Evolutionary conservation across 495 filamentous ascomycete species (phyloP).

Genomic region (Aspergillus cristatus): DNA sequence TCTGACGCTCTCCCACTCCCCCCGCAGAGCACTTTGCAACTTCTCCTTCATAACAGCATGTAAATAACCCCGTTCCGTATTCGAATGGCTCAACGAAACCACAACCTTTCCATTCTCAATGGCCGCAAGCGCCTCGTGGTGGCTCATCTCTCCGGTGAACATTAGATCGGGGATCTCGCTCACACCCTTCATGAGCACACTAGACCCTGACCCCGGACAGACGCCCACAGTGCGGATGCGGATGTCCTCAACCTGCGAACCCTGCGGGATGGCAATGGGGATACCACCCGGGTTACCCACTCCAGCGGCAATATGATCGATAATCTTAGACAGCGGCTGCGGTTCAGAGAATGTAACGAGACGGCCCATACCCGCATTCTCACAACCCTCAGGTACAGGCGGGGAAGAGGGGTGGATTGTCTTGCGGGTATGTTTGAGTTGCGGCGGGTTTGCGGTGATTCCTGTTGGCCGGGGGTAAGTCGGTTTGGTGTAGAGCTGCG

Average conservation of each 20-base stretch:
- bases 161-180: conserved; percentile 58
- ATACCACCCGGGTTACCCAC: conserved; percentile 58
- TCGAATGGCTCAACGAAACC: conserved; percentile 80
- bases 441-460: conserved; percentile 11
- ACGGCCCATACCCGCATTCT: conserved; percentile 68
- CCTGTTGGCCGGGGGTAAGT: conserved; percentile 27
- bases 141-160: conserved; percentile 87
- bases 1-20: conserved; percentile 42
- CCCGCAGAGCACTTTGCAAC: conserved; percentile 46
- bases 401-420: conserved; percentile 43
- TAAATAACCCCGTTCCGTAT: conserved; percentile 79
- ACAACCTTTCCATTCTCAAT: conserved; percentile 83
- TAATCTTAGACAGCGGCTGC: conserved; percentile 49
- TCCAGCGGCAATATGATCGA: conserved; percentile 50
- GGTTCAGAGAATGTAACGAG: conserved; percentile 52
- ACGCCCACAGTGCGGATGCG: conserved; percentile 53
- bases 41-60: conserved; percentile 56
- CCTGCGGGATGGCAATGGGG: conserved; percentile 60
- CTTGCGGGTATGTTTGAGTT: conserved; percentile 37
- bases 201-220: conserved; percentile 77
- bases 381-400: conserved; percentile 44
- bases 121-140: conserved; percentile 80
- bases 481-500: conserved; percentile 31
- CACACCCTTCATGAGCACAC: conserved; percentile 55
- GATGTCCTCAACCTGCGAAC: conserved; percentile 39